Evolutionary conservation across 2,329 filamentous ascomycete genomes (phyloP).

Genomic region (Stachybotrys echinatus): DNA sequence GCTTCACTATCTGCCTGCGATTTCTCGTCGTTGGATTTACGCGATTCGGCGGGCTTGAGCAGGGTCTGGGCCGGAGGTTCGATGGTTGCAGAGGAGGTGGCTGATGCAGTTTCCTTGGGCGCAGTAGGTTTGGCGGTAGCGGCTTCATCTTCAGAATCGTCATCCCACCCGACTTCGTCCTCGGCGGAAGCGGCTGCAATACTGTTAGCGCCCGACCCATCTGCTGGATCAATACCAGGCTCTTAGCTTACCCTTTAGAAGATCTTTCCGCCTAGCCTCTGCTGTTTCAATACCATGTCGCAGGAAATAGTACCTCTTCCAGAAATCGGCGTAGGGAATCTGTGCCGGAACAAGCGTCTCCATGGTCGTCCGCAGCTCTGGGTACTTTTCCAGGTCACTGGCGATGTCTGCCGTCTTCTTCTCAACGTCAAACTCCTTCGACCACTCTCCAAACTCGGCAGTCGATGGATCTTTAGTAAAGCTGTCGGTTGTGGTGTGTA

Average conservation of each 20-base stretch:
- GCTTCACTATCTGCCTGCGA: slow-evolving; percentile 90
- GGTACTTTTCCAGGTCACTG: slow-evolving; percentile 76
- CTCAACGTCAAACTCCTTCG: slow-evolving; percentile 70
- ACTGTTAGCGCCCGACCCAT: slow-evolving; percentile 3
- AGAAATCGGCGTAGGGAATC: slow-evolving; percentile 86
- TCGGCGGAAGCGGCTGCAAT: slow-evolving; percentile 59
- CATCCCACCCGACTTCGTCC: slow-evolving; percentile 67
- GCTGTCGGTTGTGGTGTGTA: slow-evolving; percentile 78
- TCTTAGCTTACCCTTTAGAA: slow-evolving; percentile 71
- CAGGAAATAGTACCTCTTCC: slow-evolving; percentile 93
- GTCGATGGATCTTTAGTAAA: slow-evolving; percentile 78
- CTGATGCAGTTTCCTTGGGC: slow-evolving; percentile 41
- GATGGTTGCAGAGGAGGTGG: slow-evolving; percentile 55
- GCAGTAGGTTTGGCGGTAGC: slow-evolving; percentile 8
- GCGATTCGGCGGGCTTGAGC: slow-evolving; percentile 60
- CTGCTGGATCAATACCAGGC: slow-evolving; percentile 3
- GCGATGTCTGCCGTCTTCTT: slow-evolving; percentile 80
- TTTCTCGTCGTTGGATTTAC: slow-evolving; percentile 80
- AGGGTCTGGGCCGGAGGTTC: slow-evolving; percentile 41
- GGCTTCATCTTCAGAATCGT: slow-evolving; percentile 31
- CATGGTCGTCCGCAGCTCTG: slow-evolving; percentile 83
- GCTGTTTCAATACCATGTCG: slow-evolving; percentile 90
- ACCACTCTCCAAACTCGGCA: slow-evolving; percentile 70
- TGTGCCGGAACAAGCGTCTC: slow-evolving; percentile 91
- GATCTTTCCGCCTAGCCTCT: slow-evolving; percentile 79